Evolutionary conservation across 2,329 filamentous ascomycete genomes (phyloP).

Genomic region (Cryphonectria nitschkei): DNA sequence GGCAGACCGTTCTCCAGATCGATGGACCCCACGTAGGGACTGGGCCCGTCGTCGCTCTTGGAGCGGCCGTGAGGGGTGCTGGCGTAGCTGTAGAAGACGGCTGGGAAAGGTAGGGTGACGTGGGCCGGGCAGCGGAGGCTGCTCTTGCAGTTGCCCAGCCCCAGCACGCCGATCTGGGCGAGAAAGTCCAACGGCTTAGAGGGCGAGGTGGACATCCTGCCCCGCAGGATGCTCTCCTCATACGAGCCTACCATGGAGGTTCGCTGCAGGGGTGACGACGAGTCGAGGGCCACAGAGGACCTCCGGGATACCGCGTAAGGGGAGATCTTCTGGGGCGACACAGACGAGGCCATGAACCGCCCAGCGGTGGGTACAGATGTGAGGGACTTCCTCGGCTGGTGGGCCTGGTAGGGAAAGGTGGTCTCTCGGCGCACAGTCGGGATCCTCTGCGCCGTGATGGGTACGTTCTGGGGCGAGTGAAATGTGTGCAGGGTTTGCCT

Average conservation of each 20-base stretch:
- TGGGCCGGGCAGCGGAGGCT: constrained; percentile 86
- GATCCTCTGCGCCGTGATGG: constrained; percentile 35
- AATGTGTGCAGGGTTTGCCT: constrained; percentile 69
- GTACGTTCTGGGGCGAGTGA: constrained; percentile 22
- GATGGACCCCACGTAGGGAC: constrained; percentile 92
- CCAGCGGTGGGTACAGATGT: constrained; percentile 58
- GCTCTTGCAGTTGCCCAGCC: constrained; percentile 84
- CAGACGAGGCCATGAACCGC: constrained; percentile 43
- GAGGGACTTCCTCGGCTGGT: constrained; percentile 77
- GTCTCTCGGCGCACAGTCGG: constrained; percentile 60
- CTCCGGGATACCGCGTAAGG: constrained; percentile 47
- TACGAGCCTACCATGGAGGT: constrained; percentile 98
- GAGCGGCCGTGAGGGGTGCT: constrained; percentile 65
- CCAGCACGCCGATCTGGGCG: constrained; percentile 92
- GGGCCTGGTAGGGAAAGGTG: constrained; percentile 71
- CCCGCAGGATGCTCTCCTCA: constrained; percentile 92
- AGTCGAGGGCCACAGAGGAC: constrained; percentile 74
- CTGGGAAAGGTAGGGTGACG: constrained; percentile 87
- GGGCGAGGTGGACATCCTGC: constrained; percentile 94
- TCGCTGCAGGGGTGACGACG: constrained; percentile 74
- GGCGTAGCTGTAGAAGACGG: constrained; percentile 93
- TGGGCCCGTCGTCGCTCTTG: constrained; percentile 81
- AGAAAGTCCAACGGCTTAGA: constrained; percentile 92
- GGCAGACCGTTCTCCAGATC: constrained; percentile 83
- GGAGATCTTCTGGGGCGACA: constrained; percentile 55